phyloP scores from a whole-genome alignment of 2,329 filamentous ascomycete genomes.

The Verticillium nubilum region DNA sequence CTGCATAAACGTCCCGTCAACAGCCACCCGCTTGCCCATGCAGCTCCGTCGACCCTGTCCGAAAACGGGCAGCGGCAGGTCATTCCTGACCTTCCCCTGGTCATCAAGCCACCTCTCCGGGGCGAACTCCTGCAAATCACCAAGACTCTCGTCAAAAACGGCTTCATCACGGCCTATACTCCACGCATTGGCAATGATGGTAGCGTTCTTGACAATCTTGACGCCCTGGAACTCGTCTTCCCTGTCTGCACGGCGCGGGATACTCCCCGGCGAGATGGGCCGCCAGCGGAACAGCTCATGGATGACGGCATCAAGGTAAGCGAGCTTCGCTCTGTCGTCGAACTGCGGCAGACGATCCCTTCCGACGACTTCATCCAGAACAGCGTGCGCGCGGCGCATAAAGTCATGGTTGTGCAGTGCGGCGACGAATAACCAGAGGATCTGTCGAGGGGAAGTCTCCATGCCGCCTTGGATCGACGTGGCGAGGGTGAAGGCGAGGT shows the following conservation, averaged over 20 bases:
- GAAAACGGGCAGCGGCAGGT: conserved; percentile 31
- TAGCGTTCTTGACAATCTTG: conserved; percentile 35
- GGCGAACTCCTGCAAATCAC: conserved; percentile 19
- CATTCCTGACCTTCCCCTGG: conserved; percentile 14
- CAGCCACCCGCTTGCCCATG: conserved; percentile 38
- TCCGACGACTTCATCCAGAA: conserved; percentile 36
- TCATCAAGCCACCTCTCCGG: conserved; percentile 23
- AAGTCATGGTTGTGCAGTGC: conserved; percentile 14
- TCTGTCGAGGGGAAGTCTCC: conserved; percentile 21
- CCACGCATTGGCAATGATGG: conserved; percentile 36
- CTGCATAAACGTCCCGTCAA: conserved; percentile 35
- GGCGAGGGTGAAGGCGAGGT: conserved; percentile 26
- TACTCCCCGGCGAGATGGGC: conserved; percentile 27
- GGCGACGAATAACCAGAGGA: conserved; percentile 25
- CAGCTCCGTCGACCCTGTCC: conserved; percentile 42
- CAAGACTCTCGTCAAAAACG: conserved; percentile 28
- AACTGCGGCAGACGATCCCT: conserved; percentile 29
- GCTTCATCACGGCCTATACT: conserved; percentile 28
- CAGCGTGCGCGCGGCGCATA: conserved; percentile 24
- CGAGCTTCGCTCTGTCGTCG: conserved; percentile 29
- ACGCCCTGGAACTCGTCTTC: conserved; percentile 30
- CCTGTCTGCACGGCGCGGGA: conserved; percentile 30
- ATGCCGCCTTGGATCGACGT: conserved; percentile 23
- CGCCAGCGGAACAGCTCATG: conserved; percentile 41
- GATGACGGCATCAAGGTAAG: conserved; percentile 35